Percentiles rank a stretch among this genome's conserved stretches.
Conservation (phyloP, 1,284 basidiomycete genomes). For the Dichomitus squalens region DNA sequence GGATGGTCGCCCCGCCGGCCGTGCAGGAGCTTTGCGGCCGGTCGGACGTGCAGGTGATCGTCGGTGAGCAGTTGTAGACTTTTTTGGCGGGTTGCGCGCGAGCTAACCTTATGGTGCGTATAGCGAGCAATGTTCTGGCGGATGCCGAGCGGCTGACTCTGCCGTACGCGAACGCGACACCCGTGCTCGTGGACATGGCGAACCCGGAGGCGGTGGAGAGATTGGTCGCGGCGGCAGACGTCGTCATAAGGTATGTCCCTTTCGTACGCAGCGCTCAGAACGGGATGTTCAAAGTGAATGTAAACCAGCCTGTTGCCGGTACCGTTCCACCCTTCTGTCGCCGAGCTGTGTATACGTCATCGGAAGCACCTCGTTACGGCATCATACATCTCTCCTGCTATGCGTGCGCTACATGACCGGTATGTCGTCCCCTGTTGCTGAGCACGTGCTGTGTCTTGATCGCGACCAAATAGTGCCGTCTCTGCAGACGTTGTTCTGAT, state of each 20-base stretch:
- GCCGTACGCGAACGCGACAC: constrained; percentile 59
- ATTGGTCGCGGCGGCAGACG: constrained; percentile 61
- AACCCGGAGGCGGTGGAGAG: constrained; percentile 51
- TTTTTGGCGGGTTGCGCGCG: constrained; percentile 4
- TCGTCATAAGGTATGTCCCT: constrained; percentile 66
- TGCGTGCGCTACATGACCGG: constrained; percentile 71
- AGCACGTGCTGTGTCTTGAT: background rate
- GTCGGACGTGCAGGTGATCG: constrained; percentile 64
- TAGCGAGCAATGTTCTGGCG: constrained; percentile 72
- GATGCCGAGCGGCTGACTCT: constrained; percentile 63
- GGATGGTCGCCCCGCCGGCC: constrained; percentile 89
- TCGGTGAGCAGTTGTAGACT: constrained; percentile 58
- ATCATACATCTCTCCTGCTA: constrained; percentile 86
- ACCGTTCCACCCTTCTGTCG: constrained; percentile 75
- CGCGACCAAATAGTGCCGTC: constrained; percentile 53
- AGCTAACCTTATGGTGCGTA: constrained; percentile 1
- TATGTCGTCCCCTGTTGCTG: constrained; percentile 36
- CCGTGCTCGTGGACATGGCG: constrained; percentile 65
- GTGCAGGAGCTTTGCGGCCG: constrained; percentile 70
- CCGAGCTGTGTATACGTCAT: constrained; percentile 76
- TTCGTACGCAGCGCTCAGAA: background rate
- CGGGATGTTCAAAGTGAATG: background rate
- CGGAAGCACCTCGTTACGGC: constrained; percentile 88
- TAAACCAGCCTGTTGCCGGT: constrained; percentile 80
- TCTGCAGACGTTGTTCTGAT: constrained; percentile 75